Conservation (phyloP, 1,284 basidiomycete species). For the Macrocystidia cucumis region DNA sequence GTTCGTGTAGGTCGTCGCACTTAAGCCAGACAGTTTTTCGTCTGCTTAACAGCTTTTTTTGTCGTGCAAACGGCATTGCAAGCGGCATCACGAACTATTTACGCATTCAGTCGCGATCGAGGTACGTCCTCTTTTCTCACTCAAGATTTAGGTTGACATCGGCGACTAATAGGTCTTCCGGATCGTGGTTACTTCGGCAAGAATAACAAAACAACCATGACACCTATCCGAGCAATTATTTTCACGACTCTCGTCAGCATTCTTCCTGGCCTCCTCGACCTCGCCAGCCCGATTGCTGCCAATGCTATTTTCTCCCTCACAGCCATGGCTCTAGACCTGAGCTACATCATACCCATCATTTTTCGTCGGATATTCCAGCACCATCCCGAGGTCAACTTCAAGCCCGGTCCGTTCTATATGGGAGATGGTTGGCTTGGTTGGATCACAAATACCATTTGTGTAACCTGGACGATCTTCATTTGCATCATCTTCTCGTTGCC, state of each 20-base stretch:
- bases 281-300: slow-evolving; percentile 74
- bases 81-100: slow-evolving; percentile 82
- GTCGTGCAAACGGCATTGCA: slow-evolving; percentile 79
- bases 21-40: slow-evolving; percentile 40
- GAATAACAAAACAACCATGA: slow-evolving; percentile 57
- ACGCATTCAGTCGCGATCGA: slow-evolving; percentile 85
- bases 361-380: slow-evolving; percentile 64
- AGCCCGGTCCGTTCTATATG: slow-evolving; percentile 87
- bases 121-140: slow-evolving; percentile 26
- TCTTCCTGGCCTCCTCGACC: slow-evolving; percentile 70
- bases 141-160: background rate
- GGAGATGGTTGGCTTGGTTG: slow-evolving; percentile 66
- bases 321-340: slow-evolving; percentile 65
- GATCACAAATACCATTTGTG: slow-evolving; percentile 58
- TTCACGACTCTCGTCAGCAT: slow-evolving; percentile 62
- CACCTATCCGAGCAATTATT: slow-evolving; percentile 83
- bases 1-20: background rate
- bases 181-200: slow-evolving; percentile 77
- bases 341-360: slow-evolving; percentile 71
- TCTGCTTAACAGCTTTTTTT: slow-evolving; percentile 79
- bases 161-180: slow-evolving; percentile 48
- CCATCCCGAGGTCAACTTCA: slow-evolving; percentile 82
- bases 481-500: slow-evolving; percentile 70
- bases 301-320: slow-evolving; percentile 81
- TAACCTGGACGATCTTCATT: slow-evolving; percentile 64